Conservation (phyloP, 2,329 filamentous ascomycete species). For the Epichloe sp. region DNA sequence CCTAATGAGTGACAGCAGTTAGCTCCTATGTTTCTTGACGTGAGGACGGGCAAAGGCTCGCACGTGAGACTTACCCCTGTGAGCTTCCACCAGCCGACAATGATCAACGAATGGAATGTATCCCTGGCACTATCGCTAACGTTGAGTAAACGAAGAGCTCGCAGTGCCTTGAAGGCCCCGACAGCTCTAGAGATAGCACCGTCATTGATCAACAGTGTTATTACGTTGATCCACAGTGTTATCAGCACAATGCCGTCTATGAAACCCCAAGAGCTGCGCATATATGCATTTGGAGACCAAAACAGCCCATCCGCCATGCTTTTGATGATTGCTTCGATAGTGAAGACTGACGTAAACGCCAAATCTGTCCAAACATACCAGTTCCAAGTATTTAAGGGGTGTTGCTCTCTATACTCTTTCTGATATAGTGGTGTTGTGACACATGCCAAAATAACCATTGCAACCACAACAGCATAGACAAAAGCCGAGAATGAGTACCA, state of each 20-base stretch:
- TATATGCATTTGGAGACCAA: constrained; percentile 95
- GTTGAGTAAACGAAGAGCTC: constrained; percentile 82
- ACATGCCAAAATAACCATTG: constrained; percentile 95
- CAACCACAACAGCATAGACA: constrained; percentile 85
- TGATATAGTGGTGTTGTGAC: constrained; percentile 92
- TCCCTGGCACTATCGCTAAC: constrained; percentile 91
- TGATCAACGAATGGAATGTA: constrained; percentile 92
- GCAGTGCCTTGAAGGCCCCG: constrained; percentile 91
- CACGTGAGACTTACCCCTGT: constrained; percentile 47
- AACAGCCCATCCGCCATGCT: constrained; percentile 90
- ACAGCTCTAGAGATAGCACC: constrained; percentile 80
- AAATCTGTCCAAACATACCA: constrained; percentile 96
- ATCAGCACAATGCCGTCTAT: constrained; percentile 86
- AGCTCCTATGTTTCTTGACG: not conserved
- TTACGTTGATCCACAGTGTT: constrained; percentile 90
- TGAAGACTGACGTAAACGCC: constrained; percentile 79
- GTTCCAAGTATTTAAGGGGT: constrained; percentile 49
- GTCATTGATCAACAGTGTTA: constrained; percentile 68
- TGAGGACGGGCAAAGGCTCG: not conserved
- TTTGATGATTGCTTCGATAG: constrained; percentile 77
- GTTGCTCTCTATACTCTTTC: constrained; percentile 61
- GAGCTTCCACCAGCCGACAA: constrained; percentile 89
- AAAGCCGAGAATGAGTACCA: constrained; percentile 94
- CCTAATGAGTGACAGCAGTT: constrained; percentile 24
- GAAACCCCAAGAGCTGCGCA: constrained; percentile 90